A percentile compares a stretch with the other conserved stretches of the same genome.
phyloP scores from a whole-genome alignment of 805 yeast genomes.

The Ogataea ramenticola region DNA sequence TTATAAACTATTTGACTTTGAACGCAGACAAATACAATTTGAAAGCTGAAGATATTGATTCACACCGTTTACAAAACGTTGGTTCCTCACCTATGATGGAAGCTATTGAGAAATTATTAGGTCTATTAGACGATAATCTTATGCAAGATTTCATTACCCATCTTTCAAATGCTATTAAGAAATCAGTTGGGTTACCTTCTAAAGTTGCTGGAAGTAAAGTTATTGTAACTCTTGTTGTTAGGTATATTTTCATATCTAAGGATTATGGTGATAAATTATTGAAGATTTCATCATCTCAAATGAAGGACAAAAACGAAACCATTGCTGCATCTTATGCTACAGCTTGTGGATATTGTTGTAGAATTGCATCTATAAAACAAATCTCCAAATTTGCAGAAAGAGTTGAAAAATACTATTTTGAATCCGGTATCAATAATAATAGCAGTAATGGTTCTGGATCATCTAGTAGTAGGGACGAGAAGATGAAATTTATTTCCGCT shows the following conservation, averaged over 20 bases:
- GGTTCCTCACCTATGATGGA: conserved; percentile 86
- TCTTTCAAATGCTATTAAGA: conserved; percentile 50
- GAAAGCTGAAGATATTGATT: conserved; percentile 65
- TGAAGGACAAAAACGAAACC: conserved; percentile 65
- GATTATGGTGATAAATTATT: conserved; percentile 60
- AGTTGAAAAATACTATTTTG: conserved; percentile 53
- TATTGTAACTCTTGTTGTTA: conserved; percentile 53
- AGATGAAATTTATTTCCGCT: conserved; percentile 44
- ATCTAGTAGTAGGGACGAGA: conserved; percentile 20
- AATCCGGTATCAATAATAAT: conserved; percentile 31
- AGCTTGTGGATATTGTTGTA: conserved; percentile 72
- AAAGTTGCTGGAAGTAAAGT: conserved; percentile 79
- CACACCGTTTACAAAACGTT: conserved; percentile 63
- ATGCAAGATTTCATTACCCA: conserved; percentile 42
- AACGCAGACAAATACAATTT: conserved; percentile 86
- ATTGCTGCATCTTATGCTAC: conserved; percentile 71
- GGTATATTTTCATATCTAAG: conserved; percentile 38
- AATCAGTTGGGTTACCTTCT: conserved; percentile 84
- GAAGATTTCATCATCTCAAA: conserved; percentile 47
- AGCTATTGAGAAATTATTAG: conserved; percentile 66
- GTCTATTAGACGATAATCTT: conserved; percentile 42
- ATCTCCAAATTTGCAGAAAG: conserved; percentile 46
- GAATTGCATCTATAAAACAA: conserved; percentile 47
- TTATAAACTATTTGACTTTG: conserved; percentile 73
- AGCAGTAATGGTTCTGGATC: conserved; percentile 26